Evolutionary conservation across 352 stramenopile genomes (phyloP), one percentile per base, ranked within the genome.

Genomic region (Globisporangium middletonii): DNA sequence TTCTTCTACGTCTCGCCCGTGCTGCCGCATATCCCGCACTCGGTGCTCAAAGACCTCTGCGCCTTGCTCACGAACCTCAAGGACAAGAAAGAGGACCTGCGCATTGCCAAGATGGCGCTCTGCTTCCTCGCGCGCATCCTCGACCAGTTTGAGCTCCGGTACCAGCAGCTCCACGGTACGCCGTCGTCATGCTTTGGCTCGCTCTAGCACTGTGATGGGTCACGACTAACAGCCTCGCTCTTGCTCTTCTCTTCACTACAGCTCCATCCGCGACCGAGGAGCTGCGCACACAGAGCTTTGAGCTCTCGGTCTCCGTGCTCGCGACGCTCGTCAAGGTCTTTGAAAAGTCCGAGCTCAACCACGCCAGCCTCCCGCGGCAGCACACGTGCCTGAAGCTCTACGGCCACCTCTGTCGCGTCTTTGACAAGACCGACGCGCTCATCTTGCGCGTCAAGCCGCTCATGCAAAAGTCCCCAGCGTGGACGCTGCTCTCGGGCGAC

Each of bases 1-100:
- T 83, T 88, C 50, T 90, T 86, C 59, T 88, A 91, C 64, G 84
- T 82, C 19, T 86, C 79, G 44, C 68, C 77, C 11, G 67, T 71
- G 37, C 73, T 71, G 13, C 65, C 60, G 52, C 62, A 57, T 61
- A 65, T 79, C 52, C 75, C 74, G 59, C 75, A 89, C 68, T 81
- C 78, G 62, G 75, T 91, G 19, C 71, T 89, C 43, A 79, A 73
- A 27, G 83, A 88, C 35, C 62, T 92, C 53, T 73, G 71, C 61
- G 65, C 75, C 35, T 67, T 90, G 46, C 65, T 92, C n/a, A 73
- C 63, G 15, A 63, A 77, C 38, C 78, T 92, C 52, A 86, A 89
- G 59, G 79, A 92, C 72, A 90, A 88, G 67, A 92, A 90, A 50
- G 81, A 92, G 46, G 80, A 93, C 53, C 68, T 88, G 28, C 77